Evolutionary conservation across 2,329 filamentous ascomycete species (phyloP).

Genomic region (Verticillium nubilum): DNA sequence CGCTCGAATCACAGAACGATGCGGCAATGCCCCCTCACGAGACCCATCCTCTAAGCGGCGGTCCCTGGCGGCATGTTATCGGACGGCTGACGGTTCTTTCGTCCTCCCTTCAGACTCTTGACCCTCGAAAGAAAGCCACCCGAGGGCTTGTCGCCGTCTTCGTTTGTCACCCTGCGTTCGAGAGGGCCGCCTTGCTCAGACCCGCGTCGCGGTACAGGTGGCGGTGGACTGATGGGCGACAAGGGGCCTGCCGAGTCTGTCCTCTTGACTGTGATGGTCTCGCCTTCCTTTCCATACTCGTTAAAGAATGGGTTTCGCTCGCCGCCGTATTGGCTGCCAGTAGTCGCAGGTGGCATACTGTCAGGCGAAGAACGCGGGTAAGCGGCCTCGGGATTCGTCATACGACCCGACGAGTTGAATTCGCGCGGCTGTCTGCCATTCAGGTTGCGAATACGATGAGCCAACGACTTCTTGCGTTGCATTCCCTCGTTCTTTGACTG

Average conservation of each 20-base stretch:
- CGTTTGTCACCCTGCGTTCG: slow-evolving; percentile 58
- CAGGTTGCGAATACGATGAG: slow-evolving; percentile 83
- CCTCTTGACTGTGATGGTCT: slow-evolving; percentile 41
- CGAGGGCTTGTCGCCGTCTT: slow-evolving; percentile 35
- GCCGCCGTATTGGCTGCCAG: slow-evolving; percentile 25
- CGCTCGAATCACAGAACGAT: neutral
- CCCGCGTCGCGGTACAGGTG: slow-evolving; percentile 27
- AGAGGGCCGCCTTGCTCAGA: slow-evolving; percentile 35
- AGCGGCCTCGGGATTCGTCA: slow-evolving; percentile 49
- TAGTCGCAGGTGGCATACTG: slow-evolving; percentile 24
- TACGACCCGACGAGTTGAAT: slow-evolving; percentile 51
- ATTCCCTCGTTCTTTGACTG: slow-evolving; percentile 53
- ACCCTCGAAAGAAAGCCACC: slow-evolving; percentile 71
- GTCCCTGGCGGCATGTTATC: slow-evolving; percentile 24
- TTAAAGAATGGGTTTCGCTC: slow-evolving; percentile 76
- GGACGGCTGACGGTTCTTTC: slow-evolving; percentile 26
- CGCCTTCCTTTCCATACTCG: slow-evolving; percentile 61
- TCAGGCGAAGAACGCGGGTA: slow-evolving; percentile 37
- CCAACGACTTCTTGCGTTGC: slow-evolving; percentile 89
- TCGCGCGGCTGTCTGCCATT: slow-evolving; percentile 60
- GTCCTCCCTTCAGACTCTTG: slow-evolving; percentile 73
- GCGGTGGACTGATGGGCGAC: slow-evolving; percentile 55
- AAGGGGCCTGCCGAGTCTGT: slow-evolving; percentile 26
- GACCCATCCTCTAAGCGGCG: slow-evolving; percentile 27
- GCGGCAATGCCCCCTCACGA: neutral